A percentile compares a stretch with the other conserved stretches of the same genome.
These are phyloP conservation scores for Nakazawaea pomicola DNA, from an alignment of 805 yeast genomes.

Conservation along the genomic window DNA sequence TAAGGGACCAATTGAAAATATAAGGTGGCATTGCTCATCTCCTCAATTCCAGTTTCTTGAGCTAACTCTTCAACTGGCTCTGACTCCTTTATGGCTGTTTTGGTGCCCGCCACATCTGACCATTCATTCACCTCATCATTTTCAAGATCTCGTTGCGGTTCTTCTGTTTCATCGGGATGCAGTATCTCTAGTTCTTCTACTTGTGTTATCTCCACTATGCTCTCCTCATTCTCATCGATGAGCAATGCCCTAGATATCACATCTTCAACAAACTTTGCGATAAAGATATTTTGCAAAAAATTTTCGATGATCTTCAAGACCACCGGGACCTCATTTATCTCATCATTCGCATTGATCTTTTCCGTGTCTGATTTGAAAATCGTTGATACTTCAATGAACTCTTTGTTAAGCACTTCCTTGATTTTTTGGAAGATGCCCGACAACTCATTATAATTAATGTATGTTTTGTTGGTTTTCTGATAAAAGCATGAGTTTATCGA, in stretches of 20 bases:
- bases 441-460: constrained; percentile 18
- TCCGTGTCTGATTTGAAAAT: constrained; percentile 18
- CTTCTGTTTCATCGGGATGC: constrained; percentile 14
- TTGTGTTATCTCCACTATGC: constrained; percentile 9
- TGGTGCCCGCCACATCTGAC: constrained; percentile 2
- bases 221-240: constrained; percentile 29
- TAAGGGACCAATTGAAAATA: constrained; percentile 32
- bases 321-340: constrained; percentile 28
- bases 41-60: constrained; percentile 2
- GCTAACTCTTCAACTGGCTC: constrained; percentile 11
- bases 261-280: constrained; percentile 29
- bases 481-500: constrained; percentile 14
- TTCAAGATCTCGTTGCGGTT: not conserved
- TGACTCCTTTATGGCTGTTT: constrained; percentile 21
- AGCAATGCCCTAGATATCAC: constrained; percentile 26
- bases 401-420: constrained; percentile 17
- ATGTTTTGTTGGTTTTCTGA: constrained; percentile 1
- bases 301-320: constrained; percentile 29
- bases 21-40: constrained; percentile 26
- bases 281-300: constrained; percentile 28
- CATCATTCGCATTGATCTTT: constrained; percentile 1
- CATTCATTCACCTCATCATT: constrained; percentile 1
- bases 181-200: constrained; percentile 15
- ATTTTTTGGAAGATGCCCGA: constrained; percentile 21
- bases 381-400: constrained; percentile 23